Evolutionary conservation across 176 grass and related monocot genomes (phyloP), one percentile per base, ranked within the genome.

Genomic region (Pontederia crassipes): DNA sequence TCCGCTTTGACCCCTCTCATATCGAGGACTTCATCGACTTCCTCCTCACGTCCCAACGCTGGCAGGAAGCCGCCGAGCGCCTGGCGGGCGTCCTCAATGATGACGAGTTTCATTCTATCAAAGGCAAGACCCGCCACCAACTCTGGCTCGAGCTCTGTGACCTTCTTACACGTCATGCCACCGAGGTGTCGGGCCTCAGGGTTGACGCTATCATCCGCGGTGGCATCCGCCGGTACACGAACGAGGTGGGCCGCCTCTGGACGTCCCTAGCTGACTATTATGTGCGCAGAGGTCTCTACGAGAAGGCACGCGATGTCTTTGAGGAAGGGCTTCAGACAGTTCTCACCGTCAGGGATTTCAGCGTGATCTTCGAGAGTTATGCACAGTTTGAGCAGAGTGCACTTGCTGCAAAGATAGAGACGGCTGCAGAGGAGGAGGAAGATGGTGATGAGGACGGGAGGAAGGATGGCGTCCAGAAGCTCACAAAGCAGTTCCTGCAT

Each of bases 101-200:
- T 4, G 82, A 86, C 0, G 62, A 68, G n/a, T 90, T 90, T 76
- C 79, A 80, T 60, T 90, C 87, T 3, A 80, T 90, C 65, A 90
- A 90, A 72, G 82, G 79, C 6, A 90, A 90, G 76, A 86, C 87
- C 13, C 75, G 73, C 11, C 87, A 90, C 62, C 88, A 93, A 77
- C 88, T 93, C 14, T 93, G 88, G 88, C 80, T 93, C 0, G 88
- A 93, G 69, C 81, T 88, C 4, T 94, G 89, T 10, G 78, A 94
- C 13, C 72, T 88, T 28, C 85, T 87, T 24, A 94, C 89, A 27
- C 85, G 82, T 52, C 89, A 94, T n/a, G 77, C 89, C 0, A 86
- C 82, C 50, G 89, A 88, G 72, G 85, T 94, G 4, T 75, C 78
- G 0, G 84, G 89, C 0, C 77, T 94, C 26, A 94, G 88, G 72